A percentile compares a stretch with the other conserved stretches of the same genome.
Evolutionary conservation across 1,139 yeast genomes (phyloP).

Genomic region (Debaryomyces sp.): DNA sequence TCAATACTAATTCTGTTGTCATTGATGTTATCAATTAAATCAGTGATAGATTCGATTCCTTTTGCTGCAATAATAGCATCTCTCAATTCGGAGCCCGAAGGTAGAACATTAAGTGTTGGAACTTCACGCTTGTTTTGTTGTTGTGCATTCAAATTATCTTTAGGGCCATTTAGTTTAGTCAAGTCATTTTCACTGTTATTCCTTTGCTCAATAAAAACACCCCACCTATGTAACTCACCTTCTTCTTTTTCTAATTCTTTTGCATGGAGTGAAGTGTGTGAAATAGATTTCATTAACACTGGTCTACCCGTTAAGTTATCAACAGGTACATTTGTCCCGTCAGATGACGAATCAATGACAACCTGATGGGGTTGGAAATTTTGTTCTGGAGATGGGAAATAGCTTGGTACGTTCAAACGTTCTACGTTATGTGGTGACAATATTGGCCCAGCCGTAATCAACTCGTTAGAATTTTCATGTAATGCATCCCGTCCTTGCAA

Average conservation of each 20-base stretch:
- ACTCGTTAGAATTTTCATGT: conserved; percentile 54
- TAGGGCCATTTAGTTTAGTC: conserved; percentile 7
- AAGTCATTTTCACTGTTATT: conserved; percentile 17
- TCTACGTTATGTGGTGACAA: conserved; percentile 45
- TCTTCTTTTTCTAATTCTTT: conserved; percentile 85
- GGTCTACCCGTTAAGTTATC: conserved; percentile 76
- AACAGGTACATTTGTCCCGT: conserved; percentile 57
- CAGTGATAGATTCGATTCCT: conserved; percentile 72
- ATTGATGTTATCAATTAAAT: conserved; percentile 68
- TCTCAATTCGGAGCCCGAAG: conserved; percentile 75
- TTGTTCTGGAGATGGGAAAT: conserved; percentile 27
- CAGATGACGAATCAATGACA: conserved; percentile 59
- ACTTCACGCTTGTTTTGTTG: conserved; percentile 21
- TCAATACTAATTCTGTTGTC: conserved; percentile 55
- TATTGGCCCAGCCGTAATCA: conserved; percentile 57
- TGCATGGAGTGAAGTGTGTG: conserved; percentile 69
- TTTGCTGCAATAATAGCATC: conserved; percentile 79
- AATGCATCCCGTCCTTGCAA: conserved; percentile 28
- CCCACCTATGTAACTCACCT: conserved; percentile 88
- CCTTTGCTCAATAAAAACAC: conserved; percentile 69
- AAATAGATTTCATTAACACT: conserved; percentile 61
- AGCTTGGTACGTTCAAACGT: conserved; percentile 25
- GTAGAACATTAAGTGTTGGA: conserved; percentile 50
- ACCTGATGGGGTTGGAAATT: conserved; percentile 66
- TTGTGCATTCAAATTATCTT: neutral